Evolutionary conservation across 345 rosid genomes (phyloP).

Genomic region (Eucalyptus tenuipes): DNA sequence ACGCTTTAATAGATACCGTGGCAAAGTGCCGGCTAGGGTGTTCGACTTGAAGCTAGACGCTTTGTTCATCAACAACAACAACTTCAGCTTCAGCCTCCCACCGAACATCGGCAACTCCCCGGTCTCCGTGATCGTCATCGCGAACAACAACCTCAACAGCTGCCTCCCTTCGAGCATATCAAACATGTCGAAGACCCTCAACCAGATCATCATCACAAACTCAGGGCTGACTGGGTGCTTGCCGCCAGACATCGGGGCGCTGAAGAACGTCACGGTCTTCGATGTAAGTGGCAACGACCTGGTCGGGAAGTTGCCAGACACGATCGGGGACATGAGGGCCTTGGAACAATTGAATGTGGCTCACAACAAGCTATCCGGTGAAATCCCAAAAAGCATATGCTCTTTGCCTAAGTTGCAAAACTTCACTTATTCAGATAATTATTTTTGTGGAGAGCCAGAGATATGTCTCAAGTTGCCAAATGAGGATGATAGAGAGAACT

Average conservation of each 20-base stretch:
- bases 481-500: constrained; percentile 49
- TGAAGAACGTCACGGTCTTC: constrained; percentile 49
- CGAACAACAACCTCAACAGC: constrained; percentile 49
- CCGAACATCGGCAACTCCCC: constrained; percentile 67
- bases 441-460: constrained; percentile 46
- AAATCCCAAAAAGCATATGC: constrained; percentile 56
- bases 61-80: constrained; percentile 70
- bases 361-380: constrained; percentile 46
- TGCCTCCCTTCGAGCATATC: constrained; percentile 62
- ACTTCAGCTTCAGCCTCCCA: constrained; percentile 53
- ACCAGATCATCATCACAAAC: constrained; percentile 41
- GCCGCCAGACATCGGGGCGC: constrained; percentile 35
- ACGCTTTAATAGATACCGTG: constrained; percentile 51
- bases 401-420: constrained; percentile 53
- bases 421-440: constrained; percentile 64
- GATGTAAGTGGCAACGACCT: constrained; percentile 61
- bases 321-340: constrained; percentile 53
- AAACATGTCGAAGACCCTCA: constrained; percentile 49
- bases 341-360: constrained; percentile 80
- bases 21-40: constrained; percentile 39
- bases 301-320: constrained; percentile 57
- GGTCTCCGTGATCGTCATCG: constrained; percentile 66
- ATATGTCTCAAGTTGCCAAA: constrained; percentile 36
- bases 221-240: constrained; percentile 57
- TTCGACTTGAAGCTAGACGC: constrained; percentile 75